These are phyloP conservation scores for Silene uniflora DNA, from an alignment of 148 eudicot genomes.

Conservation along the genomic window DNA sequence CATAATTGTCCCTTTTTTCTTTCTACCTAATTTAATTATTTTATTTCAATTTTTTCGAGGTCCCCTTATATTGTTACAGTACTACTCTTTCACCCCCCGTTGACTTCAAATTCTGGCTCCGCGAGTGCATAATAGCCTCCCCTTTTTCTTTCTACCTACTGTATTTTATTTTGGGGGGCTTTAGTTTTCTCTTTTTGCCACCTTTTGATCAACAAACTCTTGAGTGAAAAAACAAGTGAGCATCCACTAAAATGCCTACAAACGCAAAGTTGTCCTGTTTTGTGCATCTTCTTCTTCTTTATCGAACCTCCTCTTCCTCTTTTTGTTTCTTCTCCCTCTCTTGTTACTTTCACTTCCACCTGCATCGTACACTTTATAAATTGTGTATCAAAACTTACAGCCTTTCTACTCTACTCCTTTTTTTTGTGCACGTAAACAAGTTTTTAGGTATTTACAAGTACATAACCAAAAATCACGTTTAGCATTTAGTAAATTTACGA, in stretches of 20 bases:
- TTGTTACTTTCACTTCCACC: constrained; percentile 55
- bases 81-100: too few relatives aligned
- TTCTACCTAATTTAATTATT: too few relatives aligned
- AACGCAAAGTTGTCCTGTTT: constrained; percentile 29
- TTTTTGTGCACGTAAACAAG: not conserved
- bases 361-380: constrained; percentile 29
- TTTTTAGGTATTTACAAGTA: not conserved
- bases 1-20: not conserved
- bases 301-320: constrained; percentile 17
- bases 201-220: constrained; percentile 37
- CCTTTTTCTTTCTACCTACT: not conserved
- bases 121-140: not conserved
- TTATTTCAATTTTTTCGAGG: too few relatives aligned
- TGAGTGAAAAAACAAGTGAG: constrained; percentile 39
- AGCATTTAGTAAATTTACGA: too few relatives aligned
- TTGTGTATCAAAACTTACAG: not conserved
- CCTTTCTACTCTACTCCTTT: not conserved
- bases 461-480: not conserved
- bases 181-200: constrained; percentile 36
- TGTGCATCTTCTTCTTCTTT: constrained; percentile 29
- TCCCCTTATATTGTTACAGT: too few relatives aligned
- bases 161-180: constrained; percentile 15
- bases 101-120: too few relatives aligned
- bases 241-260: constrained; percentile 32
- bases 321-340: constrained; percentile 34